Evolutionary conservation across 2,329 filamentous ascomycete genomes (phyloP), one percentile per base, ranked within the genome.

Genomic region (Talaromyces sp.): DNA sequence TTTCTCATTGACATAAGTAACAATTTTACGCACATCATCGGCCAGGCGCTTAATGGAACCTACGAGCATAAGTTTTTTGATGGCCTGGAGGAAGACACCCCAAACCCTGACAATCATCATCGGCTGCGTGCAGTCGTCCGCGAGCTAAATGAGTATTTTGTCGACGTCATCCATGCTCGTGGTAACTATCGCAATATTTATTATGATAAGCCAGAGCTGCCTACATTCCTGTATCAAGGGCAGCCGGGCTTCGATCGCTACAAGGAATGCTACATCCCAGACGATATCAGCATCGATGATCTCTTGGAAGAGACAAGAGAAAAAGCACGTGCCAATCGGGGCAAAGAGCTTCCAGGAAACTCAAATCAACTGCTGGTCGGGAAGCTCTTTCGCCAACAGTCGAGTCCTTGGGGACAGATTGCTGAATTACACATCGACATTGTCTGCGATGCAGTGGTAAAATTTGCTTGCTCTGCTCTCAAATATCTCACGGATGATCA

Each of bases 1-100:
- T 74, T 50, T 58, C 68, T 54, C 55, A 57, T 75, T 3, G 58
- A 59, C 9, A 70, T 78, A n/a, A 71, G 73, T 42, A 67, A 66
- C 17, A 62, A 60, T 1, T 79, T 76, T 50, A 68, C 73, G 22
- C 56, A 62, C 0, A 60, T 80, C n/a, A 70, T 68, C 3, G 57
- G 57, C 2, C 65, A 75, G 22, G 74, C 72, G 0, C 49, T 77
- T 14, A 69, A 72, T 43, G 77, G 77, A 1, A 66, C 66, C 16
- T 79, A 79, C 46, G 47, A 29, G 0, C 68, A 78, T 51, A 52
- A 65, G 0, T 78, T 78, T 53, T 79, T 79, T 39, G 69, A 71
- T 3, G 49, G 0, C 20, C 58, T 1, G 33, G 48, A 2, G 17
- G 30, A 39, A 7, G 29, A 35, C 7, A 14, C 17, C 9, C 30